phyloP scores from a whole-genome alignment of 2,329 filamentous ascomycete species.

The Aureobasidium namibiae region DNA sequence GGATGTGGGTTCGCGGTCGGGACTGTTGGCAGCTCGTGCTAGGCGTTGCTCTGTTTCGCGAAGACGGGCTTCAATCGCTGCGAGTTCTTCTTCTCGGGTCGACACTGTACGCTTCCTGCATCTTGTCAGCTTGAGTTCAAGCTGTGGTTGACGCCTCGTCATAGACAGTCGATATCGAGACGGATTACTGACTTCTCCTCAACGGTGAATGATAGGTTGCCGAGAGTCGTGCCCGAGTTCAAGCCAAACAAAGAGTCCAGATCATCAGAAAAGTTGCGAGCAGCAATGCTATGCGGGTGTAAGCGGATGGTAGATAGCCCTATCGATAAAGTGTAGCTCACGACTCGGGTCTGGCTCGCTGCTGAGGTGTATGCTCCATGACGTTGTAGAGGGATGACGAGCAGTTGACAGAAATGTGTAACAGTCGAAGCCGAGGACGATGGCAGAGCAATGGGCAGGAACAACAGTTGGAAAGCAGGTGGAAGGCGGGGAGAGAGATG shows the following conservation, averaged over 20 bases:
- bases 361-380: slow-evolving; percentile 5
- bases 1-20: slow-evolving; percentile 5
- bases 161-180: too few relatives aligned
- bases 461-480: neutral
- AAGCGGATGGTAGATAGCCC: neutral
- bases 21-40: slow-evolving; percentile 24
- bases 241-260: slow-evolving; percentile 86
- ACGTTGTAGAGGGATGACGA: neutral
- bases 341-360: slow-evolving; percentile 20
- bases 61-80: slow-evolving; percentile 75
- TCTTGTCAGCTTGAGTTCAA: neutral
- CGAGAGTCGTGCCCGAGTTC: slow-evolving; percentile 62
- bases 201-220: slow-evolving; percentile 65
- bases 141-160: neutral
- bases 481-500: neutral
- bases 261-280: slow-evolving; percentile 76
- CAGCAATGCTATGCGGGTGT: slow-evolving; percentile 59
- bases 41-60: slow-evolving; percentile 79
- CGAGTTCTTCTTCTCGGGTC: slow-evolving; percentile 68
- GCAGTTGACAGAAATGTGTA: neutral
- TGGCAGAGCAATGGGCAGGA: neutral
- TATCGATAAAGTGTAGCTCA: slow-evolving; percentile 12
- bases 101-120: slow-evolving; percentile 70
- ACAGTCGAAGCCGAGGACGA: neutral
- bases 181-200: slow-evolving; percentile 62